Percentiles rank a stretch among this genome's conserved stretches.
Conservation (phyloP, 129 eudicot species). For the Ambrosia artemisiifolia region DNA sequence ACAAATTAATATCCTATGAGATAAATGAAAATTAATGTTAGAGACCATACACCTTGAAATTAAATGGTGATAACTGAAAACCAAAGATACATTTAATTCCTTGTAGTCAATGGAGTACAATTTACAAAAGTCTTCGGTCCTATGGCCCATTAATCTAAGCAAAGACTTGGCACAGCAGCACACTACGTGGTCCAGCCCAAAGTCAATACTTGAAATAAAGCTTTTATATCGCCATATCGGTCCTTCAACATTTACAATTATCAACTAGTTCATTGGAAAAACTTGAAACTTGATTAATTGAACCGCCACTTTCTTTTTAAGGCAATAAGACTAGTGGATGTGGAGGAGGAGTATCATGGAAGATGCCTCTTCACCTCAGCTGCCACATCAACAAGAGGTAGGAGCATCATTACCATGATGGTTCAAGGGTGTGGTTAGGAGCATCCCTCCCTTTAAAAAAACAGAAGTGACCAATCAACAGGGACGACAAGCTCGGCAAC, state of each 20-base stretch:
- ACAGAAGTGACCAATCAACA: too few species aligned
- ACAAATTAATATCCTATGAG: not conserved
- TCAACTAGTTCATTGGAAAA: conserved; percentile 40
- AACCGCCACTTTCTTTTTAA: conserved; percentile 42
- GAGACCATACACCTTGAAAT: not conserved
- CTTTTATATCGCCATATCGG: conserved; percentile 8
- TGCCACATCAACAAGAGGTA: too few species aligned
- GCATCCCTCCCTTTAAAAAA: too few species aligned
- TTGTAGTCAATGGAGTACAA: not conserved
- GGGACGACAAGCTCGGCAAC: too few species aligned
- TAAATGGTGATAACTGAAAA: not conserved
- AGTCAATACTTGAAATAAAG: conserved; percentile 16
- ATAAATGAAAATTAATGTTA: not conserved
- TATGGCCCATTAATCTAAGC: conserved; percentile 18
- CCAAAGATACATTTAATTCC: not conserved
- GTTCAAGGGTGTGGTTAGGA: too few species aligned
- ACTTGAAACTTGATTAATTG: conserved; percentile 33
- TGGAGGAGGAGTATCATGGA: too few species aligned
- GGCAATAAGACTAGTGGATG: too few species aligned
- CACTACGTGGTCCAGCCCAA: conserved; percentile 31
- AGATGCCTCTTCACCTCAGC: too few species aligned
- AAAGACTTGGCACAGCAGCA: conserved; percentile 34
- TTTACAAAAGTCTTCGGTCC: not conserved
- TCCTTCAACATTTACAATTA: conserved; percentile 31
- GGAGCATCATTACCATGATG: too few species aligned